Evolutionary conservation across 176 grass and related monocot species (phyloP).

Genomic region (Canna indica): DNA sequence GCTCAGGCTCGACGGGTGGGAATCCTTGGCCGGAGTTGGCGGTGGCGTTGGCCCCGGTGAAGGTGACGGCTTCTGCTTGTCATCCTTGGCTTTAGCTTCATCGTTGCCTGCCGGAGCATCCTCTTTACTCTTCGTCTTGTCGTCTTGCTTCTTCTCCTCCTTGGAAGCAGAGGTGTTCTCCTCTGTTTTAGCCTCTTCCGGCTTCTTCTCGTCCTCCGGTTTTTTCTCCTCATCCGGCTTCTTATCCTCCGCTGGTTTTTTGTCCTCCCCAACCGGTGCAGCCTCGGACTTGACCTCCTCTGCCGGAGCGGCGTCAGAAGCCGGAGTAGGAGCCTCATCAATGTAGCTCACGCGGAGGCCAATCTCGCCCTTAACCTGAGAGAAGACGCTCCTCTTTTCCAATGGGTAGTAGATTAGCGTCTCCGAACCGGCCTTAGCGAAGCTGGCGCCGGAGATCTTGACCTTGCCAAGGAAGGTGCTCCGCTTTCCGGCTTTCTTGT

Average conservation of each 20-base stretch:
- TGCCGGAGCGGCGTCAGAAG: not conserved
- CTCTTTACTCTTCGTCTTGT: constrained; percentile 35
- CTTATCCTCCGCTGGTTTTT: not conserved
- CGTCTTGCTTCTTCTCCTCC: constrained; percentile 28
- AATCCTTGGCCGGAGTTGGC: constrained; percentile 50
- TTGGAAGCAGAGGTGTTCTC: constrained; percentile 18
- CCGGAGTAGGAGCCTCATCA: constrained; percentile 36
- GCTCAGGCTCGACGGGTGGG: constrained; percentile 25
- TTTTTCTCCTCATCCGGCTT: constrained; percentile 44
- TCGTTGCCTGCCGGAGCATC: constrained; percentile 19
- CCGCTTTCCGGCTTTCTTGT: constrained; percentile 63
- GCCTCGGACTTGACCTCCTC: constrained; percentile 18
- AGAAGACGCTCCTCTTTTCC: constrained; percentile 95
- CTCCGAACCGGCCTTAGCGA: constrained; percentile 52
- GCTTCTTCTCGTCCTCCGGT: constrained; percentile 37
- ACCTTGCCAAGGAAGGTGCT: constrained; percentile 93
- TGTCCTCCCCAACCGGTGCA: constrained; percentile 15
- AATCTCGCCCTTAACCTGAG: constrained; percentile 94
- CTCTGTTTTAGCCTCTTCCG: constrained; percentile 33
- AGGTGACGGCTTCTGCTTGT: constrained; percentile 25
- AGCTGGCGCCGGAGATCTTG: constrained; percentile 49
- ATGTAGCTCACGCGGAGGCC: constrained; percentile 76
- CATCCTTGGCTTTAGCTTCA: constrained; percentile 34
- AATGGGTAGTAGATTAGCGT: constrained; percentile 81
- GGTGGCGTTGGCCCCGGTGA: constrained; percentile 29